Conservation (phyloP, 2,329 filamentous ascomycete species). For the Fusarium citri region DNA sequence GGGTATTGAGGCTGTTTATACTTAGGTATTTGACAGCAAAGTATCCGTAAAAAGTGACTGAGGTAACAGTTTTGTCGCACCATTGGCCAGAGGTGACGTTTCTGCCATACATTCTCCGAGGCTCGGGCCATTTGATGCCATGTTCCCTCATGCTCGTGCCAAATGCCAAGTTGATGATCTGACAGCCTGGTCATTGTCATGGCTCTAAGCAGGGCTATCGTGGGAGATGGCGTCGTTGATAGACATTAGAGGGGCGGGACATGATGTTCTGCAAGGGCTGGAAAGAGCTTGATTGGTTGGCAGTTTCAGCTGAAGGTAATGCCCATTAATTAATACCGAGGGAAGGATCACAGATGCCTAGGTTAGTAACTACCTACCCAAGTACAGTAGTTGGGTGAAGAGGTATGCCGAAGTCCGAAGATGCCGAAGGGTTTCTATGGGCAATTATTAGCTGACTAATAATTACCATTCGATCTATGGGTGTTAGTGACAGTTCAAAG, state of each 20-base stretch:
- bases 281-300: slow-evolving; percentile 33
- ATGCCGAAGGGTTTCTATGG: neutral
- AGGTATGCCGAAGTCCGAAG: neutral
- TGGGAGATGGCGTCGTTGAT: slow-evolving; percentile 31
- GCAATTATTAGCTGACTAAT: neutral
- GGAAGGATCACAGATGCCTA: neutral
- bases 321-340: slow-evolving; percentile 2
- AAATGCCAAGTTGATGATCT: slow-evolving; percentile 22
- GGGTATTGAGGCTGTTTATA: slow-evolving; percentile 21
- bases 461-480: neutral
- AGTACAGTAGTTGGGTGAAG: neutral
- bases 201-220: slow-evolving; percentile 25
- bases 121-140: slow-evolving; percentile 18
- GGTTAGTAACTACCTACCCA: neutral
- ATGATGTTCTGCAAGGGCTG: slow-evolving; percentile 6
- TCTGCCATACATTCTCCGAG: neutral
- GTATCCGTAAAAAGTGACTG: neutral
- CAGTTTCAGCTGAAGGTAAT: slow-evolving; percentile 15
- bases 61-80: slow-evolving; percentile 27
- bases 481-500: neutral
- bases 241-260: slow-evolving; percentile 3
- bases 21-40: neutral
- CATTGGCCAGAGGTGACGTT: slow-evolving; percentile 3
- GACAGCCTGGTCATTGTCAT: slow-evolving; percentile 6
- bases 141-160: slow-evolving; percentile 1